Conservation (phyloP, 2,329 filamentous ascomycete genomes). For the Pseudogymnoascus sp. region DNA sequence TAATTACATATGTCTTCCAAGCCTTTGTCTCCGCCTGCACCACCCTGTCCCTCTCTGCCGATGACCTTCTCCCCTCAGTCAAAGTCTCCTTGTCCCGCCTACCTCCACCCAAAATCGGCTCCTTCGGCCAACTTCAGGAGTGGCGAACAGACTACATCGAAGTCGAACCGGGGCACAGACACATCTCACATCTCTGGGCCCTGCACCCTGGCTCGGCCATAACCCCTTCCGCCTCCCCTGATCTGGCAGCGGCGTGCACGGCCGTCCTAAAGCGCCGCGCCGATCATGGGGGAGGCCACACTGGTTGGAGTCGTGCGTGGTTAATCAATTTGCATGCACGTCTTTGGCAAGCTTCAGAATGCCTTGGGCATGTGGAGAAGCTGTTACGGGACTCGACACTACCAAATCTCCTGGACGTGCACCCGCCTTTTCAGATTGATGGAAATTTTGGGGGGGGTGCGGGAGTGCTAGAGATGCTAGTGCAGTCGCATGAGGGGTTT, state of each 20-base stretch:
- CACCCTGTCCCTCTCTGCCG: slow-evolving; percentile 23
- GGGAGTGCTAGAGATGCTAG: slow-evolving; percentile 39
- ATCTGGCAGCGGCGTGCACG: slow-evolving; percentile 25
- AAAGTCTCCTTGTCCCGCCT: slow-evolving; percentile 14
- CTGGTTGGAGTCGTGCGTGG: slow-evolving; percentile 43
- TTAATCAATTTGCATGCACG: slow-evolving; percentile 38
- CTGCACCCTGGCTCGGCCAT: slow-evolving; percentile 36
- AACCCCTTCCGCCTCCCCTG: slow-evolving; percentile 28
- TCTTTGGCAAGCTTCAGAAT: slow-evolving; percentile 33
- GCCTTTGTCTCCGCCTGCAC: slow-evolving; percentile 21
- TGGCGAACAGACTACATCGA: slow-evolving; percentile 34
- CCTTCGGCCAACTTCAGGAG: slow-evolving; percentile 34
- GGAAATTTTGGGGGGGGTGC: slow-evolving; percentile 43
- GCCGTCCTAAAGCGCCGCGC: slow-evolving; percentile 28
- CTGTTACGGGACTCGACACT: slow-evolving; percentile 36
- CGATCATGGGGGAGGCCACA: slow-evolving; percentile 36
- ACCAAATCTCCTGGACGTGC: slow-evolving; percentile 38
- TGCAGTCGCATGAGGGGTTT: slow-evolving; percentile 32
- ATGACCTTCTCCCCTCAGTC: slow-evolving; percentile 21
- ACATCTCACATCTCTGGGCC: slow-evolving; percentile 39
- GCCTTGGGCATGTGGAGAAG: slow-evolving; percentile 32
- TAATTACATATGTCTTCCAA: slow-evolving; percentile 34
- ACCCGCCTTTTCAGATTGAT: slow-evolving; percentile 43
- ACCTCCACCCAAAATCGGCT: slow-evolving; percentile 23
- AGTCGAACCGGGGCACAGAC: slow-evolving; percentile 37